Percentiles rank a stretch among this genome's conserved stretches.
Conservation (phyloP, 192 early-diverging fungal species). For the Chytriomyces sp. region DNA sequence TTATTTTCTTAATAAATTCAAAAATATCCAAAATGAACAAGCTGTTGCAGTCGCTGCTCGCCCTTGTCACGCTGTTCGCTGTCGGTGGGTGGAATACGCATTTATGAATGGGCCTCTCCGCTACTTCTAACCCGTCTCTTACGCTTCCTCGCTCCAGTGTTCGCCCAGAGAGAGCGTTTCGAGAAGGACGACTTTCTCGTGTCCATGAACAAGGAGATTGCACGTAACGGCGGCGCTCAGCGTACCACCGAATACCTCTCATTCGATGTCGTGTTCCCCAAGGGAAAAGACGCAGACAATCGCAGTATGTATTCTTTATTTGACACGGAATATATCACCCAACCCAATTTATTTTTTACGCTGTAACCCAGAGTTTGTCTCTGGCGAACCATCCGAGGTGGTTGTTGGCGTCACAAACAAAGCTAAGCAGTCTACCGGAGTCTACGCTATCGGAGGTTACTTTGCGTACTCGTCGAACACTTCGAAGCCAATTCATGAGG, state of each 20-base stretch:
- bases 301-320: not conserved
- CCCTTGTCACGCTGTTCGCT: not conserved
- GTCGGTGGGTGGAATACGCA: not conserved
- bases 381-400: constrained; percentile 24
- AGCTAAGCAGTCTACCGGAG: not conserved
- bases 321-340: too few relatives aligned
- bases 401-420: constrained; percentile 31
- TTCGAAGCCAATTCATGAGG: constrained; percentile 30
- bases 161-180: too few relatives aligned
- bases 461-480: constrained; percentile 26
- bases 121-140: too few relatives aligned
- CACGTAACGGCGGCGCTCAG: not conserved
- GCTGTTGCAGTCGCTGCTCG: not conserved
- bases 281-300: not conserved
- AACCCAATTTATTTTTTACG: too few relatives aligned
- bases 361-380: constrained; percentile 16
- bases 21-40: not conserved
- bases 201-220: constrained; percentile 28
- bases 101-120: too few relatives aligned
- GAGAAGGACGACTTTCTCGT: constrained; percentile 25
- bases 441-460: constrained; percentile 30
- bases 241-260: not conserved
- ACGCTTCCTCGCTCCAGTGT: too few relatives aligned
- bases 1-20: not conserved
- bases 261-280: constrained; percentile 24